Evolutionary conservation across 1,139 yeast genomes (phyloP), one percentile per base, ranked within the genome.

Genomic region (Arxiozyma slooffiae): DNA sequence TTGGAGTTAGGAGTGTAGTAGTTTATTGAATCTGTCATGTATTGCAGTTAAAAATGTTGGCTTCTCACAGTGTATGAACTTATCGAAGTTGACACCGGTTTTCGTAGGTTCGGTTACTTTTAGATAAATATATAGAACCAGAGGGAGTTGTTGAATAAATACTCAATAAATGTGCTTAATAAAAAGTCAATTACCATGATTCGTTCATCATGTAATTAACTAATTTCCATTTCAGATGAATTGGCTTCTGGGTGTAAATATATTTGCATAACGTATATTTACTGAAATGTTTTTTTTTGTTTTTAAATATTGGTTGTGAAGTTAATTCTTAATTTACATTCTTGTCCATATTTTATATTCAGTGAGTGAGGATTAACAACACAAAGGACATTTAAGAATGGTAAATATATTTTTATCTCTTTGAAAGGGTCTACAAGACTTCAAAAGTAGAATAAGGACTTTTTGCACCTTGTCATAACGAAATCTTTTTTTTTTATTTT

Each of bases 21-120:
- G 9, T 43, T 34, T 7, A 40, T 44, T 18, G 16, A 11, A 17
- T 46, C 34, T 14, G 21, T 38, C 17, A 11, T 47, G 42, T 56
- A 53, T 24, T 50, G 51, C 23, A 51, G 47, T 44, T 53, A 55
- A 46, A n/a, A 57, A 52, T 3, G 44, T 49, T 6, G 60, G 55
- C 9, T 41, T 44, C 4, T 55, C 58, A 44, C 50, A 53, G 38
- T 53, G 53, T 1, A 48, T 37, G 20, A 21, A 9, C 30, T 50
- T 48, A 43, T 48, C 46, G 34, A 41, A 48, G 20, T 44, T 48
- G 9, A 44, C 16, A n/a, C 34, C 8, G 20, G 44, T 41, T 4
- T 22, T 40, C 16, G 43, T 23, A n/a, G n/a, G 43, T 22, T n/a
- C 26, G 44, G 30, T 36, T 26, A 41, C 44, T 41, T 20, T 23